Conservation (phyloP, 2,329 filamentous ascomycete species). For the Penicillium sp. region DNA sequence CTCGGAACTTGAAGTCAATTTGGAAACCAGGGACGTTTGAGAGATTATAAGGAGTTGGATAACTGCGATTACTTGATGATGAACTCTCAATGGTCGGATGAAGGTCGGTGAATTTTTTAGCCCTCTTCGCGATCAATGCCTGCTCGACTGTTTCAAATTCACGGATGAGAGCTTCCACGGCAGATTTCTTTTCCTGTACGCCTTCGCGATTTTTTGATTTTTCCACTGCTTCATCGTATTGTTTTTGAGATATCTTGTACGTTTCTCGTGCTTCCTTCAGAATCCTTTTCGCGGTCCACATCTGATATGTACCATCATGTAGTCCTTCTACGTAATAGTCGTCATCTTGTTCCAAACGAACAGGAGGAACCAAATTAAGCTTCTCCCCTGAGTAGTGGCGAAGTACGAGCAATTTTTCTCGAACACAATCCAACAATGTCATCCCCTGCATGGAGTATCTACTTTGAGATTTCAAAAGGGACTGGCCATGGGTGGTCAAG, state of each 20-base stretch:
- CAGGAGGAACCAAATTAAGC: slow-evolving; percentile 12
- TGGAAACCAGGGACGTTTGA: slow-evolving; percentile 37
- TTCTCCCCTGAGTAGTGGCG: slow-evolving; percentile 42
- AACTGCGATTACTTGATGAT: slow-evolving; percentile 19
- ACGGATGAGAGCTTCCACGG: slow-evolving; percentile 49
- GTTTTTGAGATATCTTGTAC: slow-evolving; percentile 35
- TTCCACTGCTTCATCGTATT: slow-evolving; percentile 23
- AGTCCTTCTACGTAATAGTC: slow-evolving; percentile 50
- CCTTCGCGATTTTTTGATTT: slow-evolving; percentile 20
- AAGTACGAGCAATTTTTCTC: slow-evolving; percentile 49
- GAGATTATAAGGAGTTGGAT: not conserved
- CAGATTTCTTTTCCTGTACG: slow-evolving; percentile 52
- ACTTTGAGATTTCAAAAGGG: not conserved
- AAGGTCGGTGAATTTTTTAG: slow-evolving; percentile 64
- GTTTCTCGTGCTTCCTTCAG: slow-evolving; percentile 33
- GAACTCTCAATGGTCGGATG: slow-evolving; percentile 43
- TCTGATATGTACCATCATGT: slow-evolving; percentile 55
- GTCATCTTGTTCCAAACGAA: slow-evolving; percentile 39
- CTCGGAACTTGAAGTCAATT: slow-evolving; percentile 50
- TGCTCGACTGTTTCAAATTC: slow-evolving; percentile 56
- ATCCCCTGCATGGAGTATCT: slow-evolving; percentile 5
- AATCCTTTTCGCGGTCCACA: slow-evolving; percentile 48
- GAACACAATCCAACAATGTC: slow-evolving; percentile 60
- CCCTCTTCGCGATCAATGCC: slow-evolving; percentile 54
- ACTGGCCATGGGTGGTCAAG: slow-evolving; percentile 43